Conservation (phyloP, 352 stramenopile species). For the Pythium brachiatum region DNA sequence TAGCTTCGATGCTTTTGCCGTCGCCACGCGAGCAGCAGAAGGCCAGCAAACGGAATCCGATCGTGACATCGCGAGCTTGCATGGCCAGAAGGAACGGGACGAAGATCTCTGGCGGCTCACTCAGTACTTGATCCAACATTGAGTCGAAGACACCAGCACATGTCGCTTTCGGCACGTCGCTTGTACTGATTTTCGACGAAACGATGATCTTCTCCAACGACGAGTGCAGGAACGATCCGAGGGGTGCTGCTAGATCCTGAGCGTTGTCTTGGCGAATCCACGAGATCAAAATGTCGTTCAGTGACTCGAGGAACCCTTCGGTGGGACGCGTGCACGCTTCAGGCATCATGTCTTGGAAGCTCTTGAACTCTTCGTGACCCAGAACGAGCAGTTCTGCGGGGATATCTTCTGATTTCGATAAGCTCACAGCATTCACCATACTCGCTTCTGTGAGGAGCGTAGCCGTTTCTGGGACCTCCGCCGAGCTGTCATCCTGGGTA, state of each 20-base stretch:
- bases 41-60: conserved; percentile 69
- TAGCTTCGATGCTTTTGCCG: conserved; percentile 49
- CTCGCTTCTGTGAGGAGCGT: conserved; percentile 25
- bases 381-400: conserved; percentile 56
- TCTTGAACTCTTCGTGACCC: conserved; percentile 73
- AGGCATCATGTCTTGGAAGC: conserved; percentile 69
- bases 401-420: conserved; percentile 36
- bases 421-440: conserved; percentile 16
- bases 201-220: conserved; percentile 75
- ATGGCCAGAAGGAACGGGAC: conserved; percentile 82
- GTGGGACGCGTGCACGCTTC: conserved; percentile 58
- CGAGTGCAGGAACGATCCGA: conserved; percentile 61
- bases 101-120: conserved; percentile 61
- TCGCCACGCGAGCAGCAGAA: conserved; percentile 68
- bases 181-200: conserved; percentile 70
- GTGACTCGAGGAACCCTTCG: conserved; percentile 71
- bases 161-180: conserved; percentile 55
- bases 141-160: conserved; percentile 70
- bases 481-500: conserved; percentile 6
- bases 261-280: conserved; percentile 81
- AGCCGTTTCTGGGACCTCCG: conserved; percentile 6
- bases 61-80: conserved; percentile 66
- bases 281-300: conserved; percentile 83
- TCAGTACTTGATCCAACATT: conserved; percentile 80
- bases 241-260: conserved; percentile 50